Evolutionary conservation across 1,139 yeast species (phyloP).

Genomic region (Yamadazyma taylorii): DNA sequence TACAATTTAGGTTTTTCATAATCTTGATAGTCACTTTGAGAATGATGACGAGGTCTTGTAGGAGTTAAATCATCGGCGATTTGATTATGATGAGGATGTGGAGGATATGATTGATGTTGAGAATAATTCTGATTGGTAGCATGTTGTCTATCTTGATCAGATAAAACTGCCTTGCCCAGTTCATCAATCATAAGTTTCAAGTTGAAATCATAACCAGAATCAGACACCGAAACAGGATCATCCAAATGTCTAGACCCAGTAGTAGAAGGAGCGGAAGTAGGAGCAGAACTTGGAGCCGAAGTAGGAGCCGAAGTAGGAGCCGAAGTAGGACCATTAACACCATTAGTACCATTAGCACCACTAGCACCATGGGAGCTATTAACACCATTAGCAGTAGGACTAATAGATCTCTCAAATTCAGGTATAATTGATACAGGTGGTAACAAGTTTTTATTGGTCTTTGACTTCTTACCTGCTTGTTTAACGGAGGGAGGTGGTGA

Average conservation of each 20-base stretch:
- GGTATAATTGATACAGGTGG: slow-evolving; percentile 30
- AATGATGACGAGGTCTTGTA: slow-evolving; percentile 71
- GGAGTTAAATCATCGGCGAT: slow-evolving; percentile 72
- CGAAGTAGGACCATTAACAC: too few relatives aligned
- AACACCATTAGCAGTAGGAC: slow-evolving; percentile 5
- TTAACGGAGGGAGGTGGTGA: slow-evolving; percentile 22
- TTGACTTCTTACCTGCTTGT: slow-evolving; percentile 6
- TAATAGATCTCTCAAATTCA: slow-evolving; percentile 9
- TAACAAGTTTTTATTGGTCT: slow-evolving; percentile 23
- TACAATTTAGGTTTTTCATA: slow-evolving; percentile 22
- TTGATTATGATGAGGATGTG: slow-evolving; percentile 4
- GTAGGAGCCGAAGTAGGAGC: too few relatives aligned
- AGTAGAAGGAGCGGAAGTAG: too few relatives aligned
- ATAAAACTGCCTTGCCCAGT: slow-evolving; percentile 47
- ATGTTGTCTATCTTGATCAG: slow-evolving; percentile 18
- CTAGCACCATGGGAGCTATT: not conserved
- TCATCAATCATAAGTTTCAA: slow-evolving; percentile 43
- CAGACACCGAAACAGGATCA: too few relatives aligned
- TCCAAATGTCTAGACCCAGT: slow-evolving; percentile 1
- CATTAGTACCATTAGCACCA: not conserved
- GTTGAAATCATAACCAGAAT: slow-evolving; percentile 27
- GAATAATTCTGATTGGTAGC: not conserved
- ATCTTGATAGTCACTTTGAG: slow-evolving; percentile 25
- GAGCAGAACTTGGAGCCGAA: too few relatives aligned
- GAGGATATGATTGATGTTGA: slow-evolving; percentile 2